phyloP scores from a whole-genome alignment of 805 yeast species.

The Candida parachauliodes region DNA sequence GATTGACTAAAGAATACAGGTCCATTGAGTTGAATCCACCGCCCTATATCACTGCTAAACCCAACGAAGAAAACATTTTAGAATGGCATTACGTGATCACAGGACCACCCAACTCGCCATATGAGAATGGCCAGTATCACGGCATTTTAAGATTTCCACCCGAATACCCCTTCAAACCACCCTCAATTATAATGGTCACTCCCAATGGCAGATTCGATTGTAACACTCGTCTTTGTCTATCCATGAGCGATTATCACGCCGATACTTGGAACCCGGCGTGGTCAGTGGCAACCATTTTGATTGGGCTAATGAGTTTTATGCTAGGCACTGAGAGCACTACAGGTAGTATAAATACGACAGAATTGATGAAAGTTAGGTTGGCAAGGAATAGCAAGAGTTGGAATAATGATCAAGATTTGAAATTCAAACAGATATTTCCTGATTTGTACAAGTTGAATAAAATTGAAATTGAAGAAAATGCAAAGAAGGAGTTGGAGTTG shows the following conservation, averaged over 20 bases:
- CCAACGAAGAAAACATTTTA: slow-evolving; percentile 80
- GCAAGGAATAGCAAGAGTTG: slow-evolving; percentile 62
- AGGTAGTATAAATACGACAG: slow-evolving; percentile 71
- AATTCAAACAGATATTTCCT: slow-evolving; percentile 65
- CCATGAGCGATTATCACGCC: slow-evolving; percentile 95
- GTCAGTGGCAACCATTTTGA: slow-evolving; percentile 86
- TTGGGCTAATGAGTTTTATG: slow-evolving; percentile 89
- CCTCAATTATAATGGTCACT: slow-evolving; percentile 82
- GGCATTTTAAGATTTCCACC: slow-evolving; percentile 80
- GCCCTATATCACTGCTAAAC: slow-evolving; percentile 80
- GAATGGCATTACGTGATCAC: slow-evolving; percentile 93
- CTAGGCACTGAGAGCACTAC: slow-evolving; percentile 82
- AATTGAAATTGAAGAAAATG: slow-evolving; percentile 22
- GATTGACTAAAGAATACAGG: slow-evolving; percentile 79
- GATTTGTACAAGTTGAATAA: slow-evolving; percentile 52
- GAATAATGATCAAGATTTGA: slow-evolving; percentile 51
- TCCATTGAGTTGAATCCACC: slow-evolving; percentile 75
- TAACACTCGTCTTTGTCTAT: slow-evolving; percentile 76
- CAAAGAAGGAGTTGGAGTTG: slow-evolving; percentile 12
- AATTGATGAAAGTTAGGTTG: slow-evolving; percentile 47
- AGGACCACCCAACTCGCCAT: slow-evolving; percentile 90
- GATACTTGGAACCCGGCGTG: slow-evolving; percentile 96
- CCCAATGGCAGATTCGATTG: slow-evolving; percentile 86
- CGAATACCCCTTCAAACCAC: slow-evolving; percentile 91
- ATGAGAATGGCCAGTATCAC: slow-evolving; percentile 82